Evolutionary conservation across 2,329 filamentous ascomycete genomes (phyloP), one percentile per base, ranked within the genome.

Genomic region (Trichophyton schoenleinii): DNA sequence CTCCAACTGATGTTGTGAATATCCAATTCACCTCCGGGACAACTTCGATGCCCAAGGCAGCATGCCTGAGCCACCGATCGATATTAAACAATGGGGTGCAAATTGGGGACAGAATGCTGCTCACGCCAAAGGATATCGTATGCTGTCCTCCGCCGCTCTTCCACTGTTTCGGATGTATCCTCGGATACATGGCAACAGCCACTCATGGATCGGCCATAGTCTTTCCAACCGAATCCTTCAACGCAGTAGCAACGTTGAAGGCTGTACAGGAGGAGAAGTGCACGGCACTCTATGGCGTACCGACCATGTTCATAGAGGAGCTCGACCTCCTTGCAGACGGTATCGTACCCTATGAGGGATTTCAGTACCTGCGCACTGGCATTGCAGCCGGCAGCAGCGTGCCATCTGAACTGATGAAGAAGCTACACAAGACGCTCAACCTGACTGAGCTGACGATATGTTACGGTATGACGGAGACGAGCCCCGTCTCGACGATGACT

Each of bases 11-110:
- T 58, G 84, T 87, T 1, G 86, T 95, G 66, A 97, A 96, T 71
- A 96, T 97, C 65, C 92, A 97, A 73, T 97, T 97, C 77, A 99
- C 94, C 0, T 92, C 87, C 0, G 94, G 92, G n/a, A 97, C 94
- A 0, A 97, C 94, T 0, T 89, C 88, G 0, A 80, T 83, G 69
- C 92, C 91, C 22, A 97, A 97, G 75, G 94, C 94, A 0, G 92
- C 92, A 1, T 95, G 91, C 77, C 81, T 99, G 36, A 86, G 83
- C 0, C 92, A 97, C 75, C 81, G 80, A 2, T 86, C 82, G n/a
- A 92, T 97, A 65, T 80, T 99, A 64, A 99, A 97, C 75, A 97
- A 97, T 70, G 94, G 91, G 36, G 80, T 82, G 31, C 83, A 91
- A 61, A 95, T 97, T 66, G 94, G 88, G 0, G 78, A 86, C 67